Conservation (phyloP, 768 basidiomycete genomes). For the Lactarius hatsudake region DNA sequence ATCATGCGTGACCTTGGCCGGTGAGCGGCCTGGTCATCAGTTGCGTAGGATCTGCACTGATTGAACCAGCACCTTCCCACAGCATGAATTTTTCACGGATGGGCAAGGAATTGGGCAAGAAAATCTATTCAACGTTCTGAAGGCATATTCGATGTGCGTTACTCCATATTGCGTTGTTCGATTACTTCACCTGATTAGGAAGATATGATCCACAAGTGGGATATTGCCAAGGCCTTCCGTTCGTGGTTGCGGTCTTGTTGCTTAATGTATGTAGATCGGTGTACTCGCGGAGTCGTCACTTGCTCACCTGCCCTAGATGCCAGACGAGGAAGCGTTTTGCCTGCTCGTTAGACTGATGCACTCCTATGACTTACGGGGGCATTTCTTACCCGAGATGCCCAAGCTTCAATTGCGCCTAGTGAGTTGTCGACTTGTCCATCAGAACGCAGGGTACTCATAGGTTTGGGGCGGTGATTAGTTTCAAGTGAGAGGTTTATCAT, state of each 20-base stretch:
- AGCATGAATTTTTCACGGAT: conserved; percentile 94
- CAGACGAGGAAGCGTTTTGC: conserved; percentile 98
- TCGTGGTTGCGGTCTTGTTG: conserved; percentile 90
- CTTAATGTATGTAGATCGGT: conserved; percentile 63
- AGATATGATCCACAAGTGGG: conserved; percentile 93
- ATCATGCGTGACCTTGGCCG: conserved; percentile 91
- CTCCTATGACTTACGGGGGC: conserved; percentile 92
- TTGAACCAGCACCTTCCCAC: conserved; percentile 80
- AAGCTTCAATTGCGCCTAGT: conserved; percentile 90
- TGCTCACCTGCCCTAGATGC: conserved; percentile 65
- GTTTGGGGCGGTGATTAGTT: conserved; percentile 40
- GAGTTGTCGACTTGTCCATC: conserved; percentile 32
- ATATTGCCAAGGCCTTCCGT: conserved; percentile 96
- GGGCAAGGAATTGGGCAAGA: conserved; percentile 95
- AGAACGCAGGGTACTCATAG: background rate
- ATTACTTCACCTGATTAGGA: conserved; percentile 22
- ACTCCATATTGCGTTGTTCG: conserved; percentile 1
- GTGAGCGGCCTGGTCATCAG: conserved; percentile 34
- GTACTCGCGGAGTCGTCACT: background rate
- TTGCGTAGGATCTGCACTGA: conserved; percentile 1
- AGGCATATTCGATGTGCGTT: conserved; percentile 89
- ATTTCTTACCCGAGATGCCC: conserved; percentile 99
- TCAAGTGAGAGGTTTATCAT: conserved; percentile 43
- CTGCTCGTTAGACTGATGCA: conserved; percentile 94
- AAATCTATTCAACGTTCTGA: conserved; percentile 95